A percentile compares a stretch with the other conserved stretches of the same genome.
These are phyloP conservation scores for Amanita exitialis DNA, from an alignment of 768 basidiomycete species.

Conservation along the genomic window DNA sequence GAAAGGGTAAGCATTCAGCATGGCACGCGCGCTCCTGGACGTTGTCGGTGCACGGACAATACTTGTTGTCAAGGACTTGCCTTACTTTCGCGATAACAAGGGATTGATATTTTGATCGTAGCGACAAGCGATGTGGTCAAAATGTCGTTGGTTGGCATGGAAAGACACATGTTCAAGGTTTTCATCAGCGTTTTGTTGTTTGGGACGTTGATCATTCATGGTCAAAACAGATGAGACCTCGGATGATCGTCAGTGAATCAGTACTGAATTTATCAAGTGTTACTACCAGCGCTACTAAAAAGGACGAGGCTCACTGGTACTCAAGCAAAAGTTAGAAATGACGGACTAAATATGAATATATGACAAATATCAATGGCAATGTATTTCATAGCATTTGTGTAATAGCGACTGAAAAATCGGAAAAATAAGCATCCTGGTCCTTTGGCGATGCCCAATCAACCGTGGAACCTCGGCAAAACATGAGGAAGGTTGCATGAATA, in stretches of 20 bases:
- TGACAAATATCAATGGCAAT: too few relatives aligned
- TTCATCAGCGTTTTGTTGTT: conserved; percentile 7
- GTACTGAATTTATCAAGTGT: not conserved
- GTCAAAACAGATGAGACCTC: not conserved
- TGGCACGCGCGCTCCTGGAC: conserved; percentile 23
- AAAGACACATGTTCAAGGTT: conserved; percentile 14
- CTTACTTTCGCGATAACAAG: conserved; percentile 16
- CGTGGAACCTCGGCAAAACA: conserved; percentile 27
- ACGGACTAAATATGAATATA: not conserved
- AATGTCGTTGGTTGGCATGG: conserved; percentile 28
- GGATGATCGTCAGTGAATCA: too few relatives aligned
- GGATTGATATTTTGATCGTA: conserved; percentile 13
- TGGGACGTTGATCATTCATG: not conserved
- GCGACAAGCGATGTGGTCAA: conserved; percentile 15
- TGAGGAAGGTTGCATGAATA: not conserved
- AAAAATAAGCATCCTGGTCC: conserved; percentile 54
- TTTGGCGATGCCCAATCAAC: conserved; percentile 47
- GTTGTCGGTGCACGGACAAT: not conserved
- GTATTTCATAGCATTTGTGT: not conserved
- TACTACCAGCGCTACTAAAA: not conserved
- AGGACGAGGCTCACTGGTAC: too few relatives aligned
- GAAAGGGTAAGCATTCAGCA: conserved; percentile 35
- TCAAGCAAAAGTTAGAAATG: too few relatives aligned
- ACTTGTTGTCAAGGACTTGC: not conserved
- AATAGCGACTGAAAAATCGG: conserved; percentile 38